Percentiles rank a stretch among this genome's conserved stretches.
phyloP scores from a whole-genome alignment of 768 basidiomycete species.

The Phylloporus arenicola region DNA sequence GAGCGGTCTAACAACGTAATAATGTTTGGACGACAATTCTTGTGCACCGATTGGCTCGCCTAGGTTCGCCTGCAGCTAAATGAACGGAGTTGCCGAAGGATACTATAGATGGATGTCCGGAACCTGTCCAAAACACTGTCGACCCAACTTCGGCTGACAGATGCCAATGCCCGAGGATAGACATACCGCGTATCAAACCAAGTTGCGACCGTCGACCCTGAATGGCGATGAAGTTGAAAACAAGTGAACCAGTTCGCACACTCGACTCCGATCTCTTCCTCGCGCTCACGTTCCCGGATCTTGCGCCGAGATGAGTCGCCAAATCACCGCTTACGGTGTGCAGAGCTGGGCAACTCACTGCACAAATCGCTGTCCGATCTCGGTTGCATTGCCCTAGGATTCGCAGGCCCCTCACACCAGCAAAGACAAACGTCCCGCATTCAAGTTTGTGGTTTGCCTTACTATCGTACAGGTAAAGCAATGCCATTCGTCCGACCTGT shows the following conservation, averaged over 20 bases:
- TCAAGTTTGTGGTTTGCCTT: not conserved
- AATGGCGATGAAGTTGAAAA: too few species aligned
- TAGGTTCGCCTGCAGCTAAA: too few species aligned
- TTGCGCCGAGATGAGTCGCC: not conserved
- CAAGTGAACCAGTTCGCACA: not conserved
- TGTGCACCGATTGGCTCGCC: too few species aligned
- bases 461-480: not conserved
- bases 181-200: too few species aligned
- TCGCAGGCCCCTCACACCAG: not conserved
- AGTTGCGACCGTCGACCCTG: not conserved
- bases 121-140: too few species aligned
- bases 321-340: not conserved
- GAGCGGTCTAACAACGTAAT: too few species aligned
- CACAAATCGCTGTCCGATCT: not conserved
- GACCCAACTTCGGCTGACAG: too few species aligned
- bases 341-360: not conserved
- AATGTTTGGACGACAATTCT: too few species aligned
- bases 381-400: not conserved
- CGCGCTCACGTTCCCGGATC: not conserved
- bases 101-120: too few species aligned
- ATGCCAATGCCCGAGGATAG: too few species aligned
- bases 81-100: too few species aligned
- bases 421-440: not conserved
- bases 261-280: not conserved
- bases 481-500: not conserved